Evolutionary conservation across 805 yeast species (phyloP).

Genomic region (Candida maltosa): DNA sequence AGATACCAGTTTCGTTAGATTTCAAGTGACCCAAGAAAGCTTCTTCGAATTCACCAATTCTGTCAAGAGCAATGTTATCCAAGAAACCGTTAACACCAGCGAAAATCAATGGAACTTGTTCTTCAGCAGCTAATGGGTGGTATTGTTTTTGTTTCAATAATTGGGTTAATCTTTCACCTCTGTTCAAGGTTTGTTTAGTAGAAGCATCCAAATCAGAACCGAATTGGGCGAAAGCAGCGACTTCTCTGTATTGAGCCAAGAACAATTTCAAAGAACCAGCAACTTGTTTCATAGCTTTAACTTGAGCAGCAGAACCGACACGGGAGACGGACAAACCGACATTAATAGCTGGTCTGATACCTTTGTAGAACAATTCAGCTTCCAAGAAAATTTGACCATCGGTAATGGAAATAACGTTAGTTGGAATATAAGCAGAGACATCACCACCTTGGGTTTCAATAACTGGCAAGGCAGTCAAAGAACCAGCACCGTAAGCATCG

Average conservation of each 20-base stretch:
- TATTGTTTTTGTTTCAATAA: constrained; percentile 97
- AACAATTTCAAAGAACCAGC: constrained; percentile 99
- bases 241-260: constrained; percentile 99
- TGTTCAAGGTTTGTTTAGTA: constrained; percentile 95
- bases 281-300: constrained; percentile 99
- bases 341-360: constrained; percentile 99
- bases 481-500: constrained; percentile 85
- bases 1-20: constrained; percentile 81
- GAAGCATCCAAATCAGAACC: constrained; percentile 99
- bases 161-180: constrained; percentile 99
- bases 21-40: constrained; percentile 90
- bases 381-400: constrained; percentile 98
- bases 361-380: constrained; percentile 99
- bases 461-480: constrained; percentile 93
- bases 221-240: constrained; percentile 99
- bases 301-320: constrained; percentile 99
- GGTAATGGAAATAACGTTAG: constrained; percentile 95
- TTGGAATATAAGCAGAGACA: constrained; percentile 96
- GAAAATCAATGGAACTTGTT: constrained; percentile 96
- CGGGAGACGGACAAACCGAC: constrained; percentile 99
- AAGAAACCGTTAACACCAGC: constrained; percentile 99
- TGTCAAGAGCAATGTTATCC: constrained; percentile 79
- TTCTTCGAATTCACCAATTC: constrained; percentile 87
- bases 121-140: constrained; percentile 96
- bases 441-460: constrained; percentile 99